phyloP scores from a whole-genome alignment of 2,329 filamentous ascomycete genomes.

The Dothistroma pini region DNA sequence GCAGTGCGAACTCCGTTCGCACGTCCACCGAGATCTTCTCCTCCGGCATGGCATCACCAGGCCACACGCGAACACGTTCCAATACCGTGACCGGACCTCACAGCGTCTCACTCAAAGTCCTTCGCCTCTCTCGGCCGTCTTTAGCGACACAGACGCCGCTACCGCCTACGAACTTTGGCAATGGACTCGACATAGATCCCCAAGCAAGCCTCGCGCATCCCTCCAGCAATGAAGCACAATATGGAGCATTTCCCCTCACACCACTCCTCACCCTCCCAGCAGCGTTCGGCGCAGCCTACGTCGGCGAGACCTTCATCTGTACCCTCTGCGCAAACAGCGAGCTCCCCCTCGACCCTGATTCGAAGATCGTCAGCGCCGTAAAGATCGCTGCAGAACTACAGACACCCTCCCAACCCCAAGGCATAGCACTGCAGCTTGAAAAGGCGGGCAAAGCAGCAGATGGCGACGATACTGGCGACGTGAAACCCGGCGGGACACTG shows the following conservation, averaged over 20 bases:
- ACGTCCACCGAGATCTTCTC: slow-evolving; percentile 1
- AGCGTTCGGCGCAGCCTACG: slow-evolving; percentile 90
- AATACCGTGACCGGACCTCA: slow-evolving; percentile 56
- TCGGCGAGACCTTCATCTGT: slow-evolving; percentile 92
- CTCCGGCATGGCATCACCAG: slow-evolving; percentile 19
- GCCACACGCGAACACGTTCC: slow-evolving; percentile 38
- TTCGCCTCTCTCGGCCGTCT: slow-evolving; percentile 79
- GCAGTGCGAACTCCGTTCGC: slow-evolving; percentile 1
- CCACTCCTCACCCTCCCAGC: slow-evolving; percentile 76
- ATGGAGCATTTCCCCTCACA: slow-evolving; percentile 52
- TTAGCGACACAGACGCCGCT: slow-evolving; percentile 67
- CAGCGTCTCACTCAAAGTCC: slow-evolving; percentile 74
- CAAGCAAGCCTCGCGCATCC: slow-evolving; percentile 74
- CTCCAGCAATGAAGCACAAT: slow-evolving; percentile 43
- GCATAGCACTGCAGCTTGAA: slow-evolving; percentile 56
- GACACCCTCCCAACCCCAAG: slow-evolving; percentile 68
- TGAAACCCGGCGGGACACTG: slow-evolving; percentile 62
- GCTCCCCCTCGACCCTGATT: slow-evolving; percentile 39
- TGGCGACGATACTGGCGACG: slow-evolving; percentile 29
- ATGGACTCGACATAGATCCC: slow-evolving; percentile 48
- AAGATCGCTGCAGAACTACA: slow-evolving; percentile 92
- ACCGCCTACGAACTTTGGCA: slow-evolving; percentile 48
- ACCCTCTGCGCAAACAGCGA: slow-evolving; percentile 97
- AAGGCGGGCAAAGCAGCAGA: slow-evolving; percentile 44
- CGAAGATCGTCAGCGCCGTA: slow-evolving; percentile 65